Evolutionary conservation across 2,329 filamentous ascomycete genomes (phyloP), one percentile per base, ranked within the genome.

Genomic region (Cladobotryum mycophilum): DNA sequence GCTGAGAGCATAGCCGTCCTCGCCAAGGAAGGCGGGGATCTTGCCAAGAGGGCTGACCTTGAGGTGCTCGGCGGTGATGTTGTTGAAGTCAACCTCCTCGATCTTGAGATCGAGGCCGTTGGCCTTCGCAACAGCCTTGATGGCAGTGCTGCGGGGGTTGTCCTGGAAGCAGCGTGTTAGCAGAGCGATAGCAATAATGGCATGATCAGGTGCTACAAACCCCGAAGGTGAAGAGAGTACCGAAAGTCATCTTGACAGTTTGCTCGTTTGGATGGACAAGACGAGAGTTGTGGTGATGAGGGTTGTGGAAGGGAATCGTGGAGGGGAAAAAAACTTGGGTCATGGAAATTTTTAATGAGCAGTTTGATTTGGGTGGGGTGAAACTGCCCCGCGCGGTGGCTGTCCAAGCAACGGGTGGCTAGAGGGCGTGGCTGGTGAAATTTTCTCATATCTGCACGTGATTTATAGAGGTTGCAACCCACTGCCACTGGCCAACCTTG

Each of bases 81-180:
- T 84, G 58, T 72, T 72, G 57, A 81, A 77, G 69, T 85, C 76
- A 58, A 84, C 86, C 64, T 87, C 75, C 62, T 93, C 86, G 60
- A 91, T 73, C 75, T 96, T 89, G 64, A 99, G 73, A 60, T 97
- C 90, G 69, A 99, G 82, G 71, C 87, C 85, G 77, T 97, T 97
- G 78, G 89, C 90, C 86, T 99, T 97, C 65, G 93, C 93, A 69
- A 96, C 89, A 65, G 89, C 91, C 72, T 86, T 83, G 74, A 96
- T 88, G 71, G 85, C 85, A 67, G 86, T 88, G 73, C 86, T 88
- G 79, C 92, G 91, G 74, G 88, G 79, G 82, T 96, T 96, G 70
- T 80, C 82, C 91, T 96, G 68, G 54, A 55, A 56, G 55, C 58
- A 51, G 56, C 51, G 58, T 55, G 60, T 67, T 41, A 50, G 52